Evolutionary conservation across 1,284 basidiomycete species (phyloP).

Genomic region (Trichosporon sp.): DNA sequence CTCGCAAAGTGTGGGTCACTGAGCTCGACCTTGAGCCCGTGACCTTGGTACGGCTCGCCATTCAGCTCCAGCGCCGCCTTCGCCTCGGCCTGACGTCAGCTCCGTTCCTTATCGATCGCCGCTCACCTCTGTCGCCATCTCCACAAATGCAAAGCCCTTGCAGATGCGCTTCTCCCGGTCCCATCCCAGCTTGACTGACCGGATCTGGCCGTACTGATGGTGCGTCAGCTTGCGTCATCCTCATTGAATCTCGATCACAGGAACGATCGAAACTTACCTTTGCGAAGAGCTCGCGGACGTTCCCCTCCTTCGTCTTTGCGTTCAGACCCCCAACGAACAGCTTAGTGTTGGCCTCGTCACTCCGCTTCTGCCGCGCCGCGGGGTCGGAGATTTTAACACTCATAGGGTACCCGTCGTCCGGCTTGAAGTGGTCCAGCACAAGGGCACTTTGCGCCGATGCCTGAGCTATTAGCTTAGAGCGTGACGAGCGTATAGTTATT

Average conservation of each 20-base stretch:
- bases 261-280: slow-evolving; percentile 65
- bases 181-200: slow-evolving; percentile 74
- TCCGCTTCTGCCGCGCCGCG: slow-evolving; percentile 78
- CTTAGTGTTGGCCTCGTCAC: slow-evolving; percentile 82
- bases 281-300: slow-evolving; percentile 74
- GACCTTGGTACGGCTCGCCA: slow-evolving; percentile 68
- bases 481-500: background rate
- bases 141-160: slow-evolving; percentile 91
- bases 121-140: slow-evolving; percentile 78
- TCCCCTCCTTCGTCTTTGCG: slow-evolving; percentile 65
- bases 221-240: slow-evolving; percentile 20
- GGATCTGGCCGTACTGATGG: slow-evolving; percentile 74
- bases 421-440: slow-evolving; percentile 72
- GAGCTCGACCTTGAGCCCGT: slow-evolving; percentile 44
- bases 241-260: slow-evolving; percentile 10
- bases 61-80: slow-evolving; percentile 73
- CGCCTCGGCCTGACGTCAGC: slow-evolving; percentile 65
- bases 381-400: slow-evolving; percentile 90
- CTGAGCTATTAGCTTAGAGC: slow-evolving; percentile 54
- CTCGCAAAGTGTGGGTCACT: slow-evolving; percentile 46
- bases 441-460: slow-evolving; percentile 74
- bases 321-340: slow-evolving; percentile 83
- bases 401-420: slow-evolving; percentile 66
- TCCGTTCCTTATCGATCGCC: background rate
- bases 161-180: slow-evolving; percentile 68